Conservation (phyloP, 2,329 filamentous ascomycete species). For the Fusarium continuum region DNA sequence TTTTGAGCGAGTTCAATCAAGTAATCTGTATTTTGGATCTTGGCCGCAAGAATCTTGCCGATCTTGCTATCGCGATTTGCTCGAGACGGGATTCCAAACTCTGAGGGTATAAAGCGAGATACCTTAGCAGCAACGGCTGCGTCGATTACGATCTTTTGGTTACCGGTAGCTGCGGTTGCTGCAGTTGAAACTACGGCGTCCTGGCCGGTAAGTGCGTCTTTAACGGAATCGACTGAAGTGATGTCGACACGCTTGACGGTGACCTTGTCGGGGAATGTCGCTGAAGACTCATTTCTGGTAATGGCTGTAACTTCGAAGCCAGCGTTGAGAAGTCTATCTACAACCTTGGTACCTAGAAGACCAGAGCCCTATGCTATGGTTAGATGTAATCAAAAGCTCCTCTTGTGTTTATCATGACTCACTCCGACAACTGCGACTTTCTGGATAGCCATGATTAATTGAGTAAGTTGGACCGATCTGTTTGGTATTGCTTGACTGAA, state of each 20-base stretch:
- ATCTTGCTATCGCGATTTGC: constrained; percentile 3
- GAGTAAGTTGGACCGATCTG: fast-evolving
- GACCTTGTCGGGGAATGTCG: background rate
- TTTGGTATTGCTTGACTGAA: background rate
- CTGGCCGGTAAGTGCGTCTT: background rate
- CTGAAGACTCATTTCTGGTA: constrained; percentile 1
- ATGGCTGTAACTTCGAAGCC: background rate
- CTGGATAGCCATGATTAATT: background rate
- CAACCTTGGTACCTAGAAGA: constrained; percentile 2
- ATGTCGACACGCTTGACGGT: background rate
- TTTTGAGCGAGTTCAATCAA: constrained; percentile 6
- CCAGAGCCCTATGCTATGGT: background rate
- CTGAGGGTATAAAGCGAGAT: background rate
- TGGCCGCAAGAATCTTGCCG: background rate
- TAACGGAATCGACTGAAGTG: background rate
- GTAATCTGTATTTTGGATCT: constrained; percentile 11
- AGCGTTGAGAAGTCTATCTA: background rate
- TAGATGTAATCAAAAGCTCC: fast-evolving
- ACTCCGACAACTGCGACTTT: constrained; percentile 11
- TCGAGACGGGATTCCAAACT: constrained; percentile 12
- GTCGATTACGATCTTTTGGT: constrained; percentile 1
- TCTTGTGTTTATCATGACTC: background rate
- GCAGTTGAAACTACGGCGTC: constrained; percentile 1
- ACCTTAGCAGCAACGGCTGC: background rate
- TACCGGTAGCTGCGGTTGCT: background rate